phyloP scores from a whole-genome alignment of 164 flowering plant genomes.

The Santalum album region DNA sequence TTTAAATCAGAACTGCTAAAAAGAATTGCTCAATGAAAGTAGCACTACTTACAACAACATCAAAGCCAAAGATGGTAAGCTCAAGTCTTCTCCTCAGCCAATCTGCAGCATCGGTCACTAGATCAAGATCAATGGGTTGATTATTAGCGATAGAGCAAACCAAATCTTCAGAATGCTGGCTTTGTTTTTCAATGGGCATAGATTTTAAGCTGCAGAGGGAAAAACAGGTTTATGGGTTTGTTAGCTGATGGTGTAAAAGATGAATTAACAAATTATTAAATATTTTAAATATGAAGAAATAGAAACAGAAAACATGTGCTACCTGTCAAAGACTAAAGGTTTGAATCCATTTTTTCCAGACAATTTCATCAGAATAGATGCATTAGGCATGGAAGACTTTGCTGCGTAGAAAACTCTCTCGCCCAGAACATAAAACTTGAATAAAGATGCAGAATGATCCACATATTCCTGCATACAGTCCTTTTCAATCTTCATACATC shows the following conservation, averaged over 20 bases:
- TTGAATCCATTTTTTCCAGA: constrained; percentile 35
- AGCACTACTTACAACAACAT: constrained; percentile 73
- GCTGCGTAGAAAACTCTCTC: constrained; percentile 62
- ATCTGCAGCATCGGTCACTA: constrained; percentile 69
- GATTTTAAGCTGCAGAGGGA: constrained; percentile 64
- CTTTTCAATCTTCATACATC: background rate
- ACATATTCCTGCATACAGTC: constrained; percentile 74
- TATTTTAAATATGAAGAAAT: background rate
- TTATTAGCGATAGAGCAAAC: constrained; percentile 8
- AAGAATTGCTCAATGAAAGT: background rate
- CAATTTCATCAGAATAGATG: constrained; percentile 39
- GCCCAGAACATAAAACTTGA: constrained; percentile 84
- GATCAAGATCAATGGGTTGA: constrained; percentile 44
- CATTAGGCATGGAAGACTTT: constrained; percentile 75
- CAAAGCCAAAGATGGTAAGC: constrained; percentile 89
- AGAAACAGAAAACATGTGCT: background rate
- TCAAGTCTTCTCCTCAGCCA: constrained; percentile 55
- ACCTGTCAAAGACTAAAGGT: constrained; percentile 86
- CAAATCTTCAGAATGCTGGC: constrained; percentile 9
- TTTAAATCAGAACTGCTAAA: too few relatives aligned
- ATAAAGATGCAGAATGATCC: constrained; percentile 70
- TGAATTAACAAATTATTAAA: background rate
- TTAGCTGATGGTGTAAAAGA: background rate
- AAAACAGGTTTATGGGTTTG: background rate
- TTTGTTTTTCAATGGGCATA: constrained; percentile 50